Base-by-base conservation (phyloP, 345 rosid genomes). In the Lepidium africanum region DNA sequence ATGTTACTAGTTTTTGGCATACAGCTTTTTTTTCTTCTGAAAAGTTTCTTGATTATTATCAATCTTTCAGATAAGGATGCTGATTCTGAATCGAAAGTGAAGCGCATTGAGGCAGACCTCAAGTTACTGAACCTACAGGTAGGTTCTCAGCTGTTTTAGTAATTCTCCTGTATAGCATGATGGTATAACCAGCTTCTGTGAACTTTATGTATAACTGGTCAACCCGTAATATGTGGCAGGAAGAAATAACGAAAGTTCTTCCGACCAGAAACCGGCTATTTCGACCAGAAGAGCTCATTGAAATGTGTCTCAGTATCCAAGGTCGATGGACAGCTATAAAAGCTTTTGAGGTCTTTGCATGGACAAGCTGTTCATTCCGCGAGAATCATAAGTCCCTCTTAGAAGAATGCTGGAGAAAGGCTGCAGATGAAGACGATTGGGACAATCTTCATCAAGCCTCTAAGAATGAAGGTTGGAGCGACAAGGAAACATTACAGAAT, bases 121-220 rank as follows among this genome's bases (percentile, higher is more conserved):
- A 84, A 81, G 79, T 81, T 94, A 68, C 82, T 94, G 81, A 91
- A 84, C 77, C 80, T 94, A 64, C 97, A 93, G 98, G 97, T 90
- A 58, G 33, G 52, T 42, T 37, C 6, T 32, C 56, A 65, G 49
- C 46, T 66, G 15, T 33, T 50, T 66, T 58, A 10, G 42, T 59
- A 40, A 35, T 9, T 64, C 25, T 72, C 16, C 36, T 33, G 23
- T 21, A 21, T 50, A 56, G n/a, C 35, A 51, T 35, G 62, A 36
- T 30, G 42, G 55, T 41, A 19, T 21, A 11, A 2, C 45, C 23
- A 53, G 75, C 48, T 62, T 6, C 46, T 37, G 36, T 4, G n/a
- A 56, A 17, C 6, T 16, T 6, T 65, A 2, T 21, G n/a, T 12
- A 32, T 23, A 65, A 72, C 59, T 23, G 19, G 43, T 45, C 17